Evolutionary conservation across 108 stramenopile genomes (phyloP), one percentile per base, ranked within the genome.

Genomic region (Skeletonema marinoi): DNA sequence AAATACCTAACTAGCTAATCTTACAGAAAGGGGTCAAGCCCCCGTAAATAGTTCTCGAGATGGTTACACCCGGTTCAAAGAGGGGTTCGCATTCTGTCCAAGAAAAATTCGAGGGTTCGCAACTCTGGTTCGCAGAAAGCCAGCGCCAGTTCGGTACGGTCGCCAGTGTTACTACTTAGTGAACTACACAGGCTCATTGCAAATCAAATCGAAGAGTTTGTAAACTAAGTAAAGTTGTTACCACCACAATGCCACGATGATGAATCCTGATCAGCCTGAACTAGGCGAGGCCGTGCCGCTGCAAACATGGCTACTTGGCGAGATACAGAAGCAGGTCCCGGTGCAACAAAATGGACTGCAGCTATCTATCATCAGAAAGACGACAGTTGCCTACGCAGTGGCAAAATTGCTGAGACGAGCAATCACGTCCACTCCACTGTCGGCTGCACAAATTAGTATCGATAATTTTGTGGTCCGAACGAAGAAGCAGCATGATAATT

Each of bases 311-410:
- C 9, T 56, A 5, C 3, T 29, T 9, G 54, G 9, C 0, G 54
- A 25, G 9, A 25, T 29, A 56, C 16, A 56, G 6, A 56, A 56
- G 54, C 54, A 56, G 19, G 2, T 21, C n/a, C n/a, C n/a, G 25
- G 54, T 7, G 25, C 54, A 56, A 9, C 19, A 21, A n/a, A 56
- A 56, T 56, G 25, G 25, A 0, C 9, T 10, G 54, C 54, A 56
- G 9, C n/a, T 29, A 56, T 56, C 25, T 6, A 29, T 80, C 2
- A 6, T 80, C n/a, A 54, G 80, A 65, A 71, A 66, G 39, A 54
- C 73, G 31, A 81, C 74, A 16, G 69, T 75, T 33, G 74, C 74
- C 61, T 81, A 75, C 60, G 80, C 68, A n/a, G 71, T 81, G 13
- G 64, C 68, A 12, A 44, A 81, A 31, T 56, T 81, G 54, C 36